Base-by-base conservation (phyloP, 768 basidiomycete genomes). In the Lactarius akahatsu region DNA sequence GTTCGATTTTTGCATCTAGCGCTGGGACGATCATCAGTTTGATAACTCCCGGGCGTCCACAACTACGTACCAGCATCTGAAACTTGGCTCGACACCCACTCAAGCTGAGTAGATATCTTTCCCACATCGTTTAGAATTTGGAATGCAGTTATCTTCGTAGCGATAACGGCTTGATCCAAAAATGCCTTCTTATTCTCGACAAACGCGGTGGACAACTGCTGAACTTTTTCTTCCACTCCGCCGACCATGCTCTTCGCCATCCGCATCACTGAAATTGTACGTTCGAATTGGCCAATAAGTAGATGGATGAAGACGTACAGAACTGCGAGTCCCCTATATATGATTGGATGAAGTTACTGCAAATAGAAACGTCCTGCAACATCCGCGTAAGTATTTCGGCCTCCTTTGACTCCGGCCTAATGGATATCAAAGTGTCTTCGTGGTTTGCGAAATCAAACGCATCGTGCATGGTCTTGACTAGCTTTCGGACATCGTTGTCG, bases 381-480 rank as follows among this genome's bases (percentile, higher is more conserved):
- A 52, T 52, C 10, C 26, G 50, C 6, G 50, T 52, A 7, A 52
- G 50, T 23, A 52, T 23, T 13, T 52, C 23, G 4, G 50, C 50
- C 23, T 52, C 23, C 50, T 15, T 52, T 4, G 50, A 52, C 23
- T 26, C 5, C 2, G 50, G 50, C 50, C 4, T 26, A 26, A 52
- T 52, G 50, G n/a, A 13, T 52, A 26, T 52, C 50, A 52, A 26
- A 26, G 23, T 26, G 11, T 52, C 50, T 26, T 26, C 50, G 23
- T 26, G 50, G 50, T 13, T 11, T 7, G 50, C 5, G 13, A 52
- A 52, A 26, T 52, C 50, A 52, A 52, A 52, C 5, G 50, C 50
- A 52, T 52, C 23, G 23, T 52, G 50, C 50, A 52, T 52, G 50
- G 23, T 52, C 50, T 52, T 52, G 50, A 52, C 2, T 52, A 52